Conservation (phyloP, 2,329 filamentous ascomycete species). For the Xylariaceae sp. region DNA sequence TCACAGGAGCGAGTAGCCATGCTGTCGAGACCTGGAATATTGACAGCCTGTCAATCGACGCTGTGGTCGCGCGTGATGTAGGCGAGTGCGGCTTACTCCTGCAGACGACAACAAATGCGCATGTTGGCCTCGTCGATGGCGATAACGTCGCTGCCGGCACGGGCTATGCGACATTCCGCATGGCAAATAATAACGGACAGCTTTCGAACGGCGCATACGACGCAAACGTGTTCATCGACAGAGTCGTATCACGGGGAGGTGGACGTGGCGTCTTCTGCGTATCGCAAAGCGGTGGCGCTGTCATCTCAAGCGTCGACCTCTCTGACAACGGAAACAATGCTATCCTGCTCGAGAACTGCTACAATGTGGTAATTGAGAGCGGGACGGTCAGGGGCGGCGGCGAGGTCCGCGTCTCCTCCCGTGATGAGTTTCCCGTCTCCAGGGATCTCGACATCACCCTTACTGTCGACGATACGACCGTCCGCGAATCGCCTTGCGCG, state of each 20-base stretch:
- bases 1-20: constrained; percentile 50
- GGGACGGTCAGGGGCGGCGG: constrained; percentile 51
- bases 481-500: constrained; percentile 50
- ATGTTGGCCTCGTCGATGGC: constrained; percentile 50
- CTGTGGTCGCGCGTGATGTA: constrained; percentile 48
- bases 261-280: constrained; percentile 55
- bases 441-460: constrained; percentile 46
- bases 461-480: constrained; percentile 44
- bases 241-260: constrained; percentile 50
- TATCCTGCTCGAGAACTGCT: constrained; percentile 56
- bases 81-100: constrained; percentile 54
- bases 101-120: constrained; percentile 48
- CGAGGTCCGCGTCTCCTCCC: constrained; percentile 49
- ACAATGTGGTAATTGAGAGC: constrained; percentile 46
- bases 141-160: constrained; percentile 48
- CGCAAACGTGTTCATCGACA: constrained; percentile 49
- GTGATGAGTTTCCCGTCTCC: constrained; percentile 50
- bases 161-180: constrained; percentile 52
- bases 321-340: constrained; percentile 51
- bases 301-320: constrained; percentile 46
- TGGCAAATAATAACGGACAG: constrained; percentile 53
- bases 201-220: constrained; percentile 43
- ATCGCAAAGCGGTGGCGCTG: constrained; percentile 49
- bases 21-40: constrained; percentile 58
- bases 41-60: constrained; percentile 46